phyloP scores from a whole-genome alignment of 495 filamentous ascomycete genomes.

The Clohesyomyces aquaticus region DNA sequence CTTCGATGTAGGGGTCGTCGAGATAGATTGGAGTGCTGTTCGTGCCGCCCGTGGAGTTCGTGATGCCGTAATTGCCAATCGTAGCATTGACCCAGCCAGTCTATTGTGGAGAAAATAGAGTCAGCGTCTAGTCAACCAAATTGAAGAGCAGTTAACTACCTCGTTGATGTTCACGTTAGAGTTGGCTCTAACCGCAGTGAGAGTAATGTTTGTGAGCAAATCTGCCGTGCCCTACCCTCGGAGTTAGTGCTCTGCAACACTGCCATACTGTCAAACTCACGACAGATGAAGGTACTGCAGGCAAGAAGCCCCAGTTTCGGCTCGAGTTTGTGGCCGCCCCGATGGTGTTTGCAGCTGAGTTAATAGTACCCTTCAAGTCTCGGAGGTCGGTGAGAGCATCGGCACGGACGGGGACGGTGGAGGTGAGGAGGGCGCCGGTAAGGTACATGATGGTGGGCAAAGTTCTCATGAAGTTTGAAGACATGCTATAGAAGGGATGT shows the following conservation, averaged over 20 bases:
- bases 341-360: constrained; percentile 26
- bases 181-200: not conserved
- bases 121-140: constrained; percentile 1
- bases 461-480: not conserved
- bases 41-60: not conserved
- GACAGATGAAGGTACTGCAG: not conserved
- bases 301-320: constrained; percentile 21
- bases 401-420: constrained; percentile 20
- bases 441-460: constrained; percentile 21
- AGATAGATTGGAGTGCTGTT: constrained; percentile 9
- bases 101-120: not conserved
- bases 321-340: constrained; percentile 24
- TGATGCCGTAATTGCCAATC: too few species aligned
- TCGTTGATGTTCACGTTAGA: constrained; percentile 17
- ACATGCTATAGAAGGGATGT: constrained; percentile 15
- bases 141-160: constrained; percentile 6
- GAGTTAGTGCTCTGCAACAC: constrained; percentile 12
- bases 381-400: constrained; percentile 27
- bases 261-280: not conserved
- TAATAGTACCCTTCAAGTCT: constrained; percentile 27
- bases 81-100: constrained; percentile 18
- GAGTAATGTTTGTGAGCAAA: not conserved
- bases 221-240: not conserved
- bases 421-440: constrained; percentile 19
- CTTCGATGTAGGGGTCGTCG: constrained; percentile 26